Evolutionary conservation across 2,329 filamentous ascomycete species (phyloP).

Genomic region (Fusarium lateritium): DNA sequence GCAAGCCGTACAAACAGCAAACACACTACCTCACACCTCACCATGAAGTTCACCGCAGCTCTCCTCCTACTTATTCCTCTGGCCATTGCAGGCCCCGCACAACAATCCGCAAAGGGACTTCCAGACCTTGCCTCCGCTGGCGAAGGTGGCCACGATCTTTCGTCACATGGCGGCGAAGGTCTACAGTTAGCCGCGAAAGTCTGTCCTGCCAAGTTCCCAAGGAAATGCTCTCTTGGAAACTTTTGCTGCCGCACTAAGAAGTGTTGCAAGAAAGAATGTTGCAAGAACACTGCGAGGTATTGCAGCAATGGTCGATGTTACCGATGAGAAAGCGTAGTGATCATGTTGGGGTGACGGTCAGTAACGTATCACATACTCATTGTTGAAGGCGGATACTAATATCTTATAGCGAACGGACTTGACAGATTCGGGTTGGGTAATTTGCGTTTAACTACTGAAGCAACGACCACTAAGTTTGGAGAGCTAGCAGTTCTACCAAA

Average conservation of each 20-base stretch:
- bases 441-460: too few relatives aligned
- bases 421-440: too few relatives aligned
- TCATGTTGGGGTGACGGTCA: too few relatives aligned
- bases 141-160: slow-evolving; percentile 19
- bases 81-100: slow-evolving; percentile 14
- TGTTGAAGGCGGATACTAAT: too few relatives aligned
- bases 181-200: slow-evolving; percentile 10
- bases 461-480: too few relatives aligned
- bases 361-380: too few relatives aligned
- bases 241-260: slow-evolving; percentile 35
- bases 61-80: slow-evolving; percentile 23
- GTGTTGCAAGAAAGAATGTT: slow-evolving; percentile 35
- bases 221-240: slow-evolving; percentile 23
- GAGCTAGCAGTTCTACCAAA: too few relatives aligned
- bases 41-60: slow-evolving; percentile 23
- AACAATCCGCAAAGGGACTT: slow-evolving; percentile 17
- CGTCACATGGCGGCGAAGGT: not conserved
- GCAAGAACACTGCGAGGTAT: slow-evolving; percentile 27
- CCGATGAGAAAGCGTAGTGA: not conserved
- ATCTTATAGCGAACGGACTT: too few relatives aligned
- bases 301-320: slow-evolving; percentile 35
- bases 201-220: slow-evolving; percentile 32
- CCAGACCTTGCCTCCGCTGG: slow-evolving; percentile 21
- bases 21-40: not conserved
- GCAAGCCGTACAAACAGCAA: too few relatives aligned